Evolutionary conservation across 2,329 filamentous ascomycete genomes (phyloP).

Genomic region (Colletotrichum kahawae): DNA sequence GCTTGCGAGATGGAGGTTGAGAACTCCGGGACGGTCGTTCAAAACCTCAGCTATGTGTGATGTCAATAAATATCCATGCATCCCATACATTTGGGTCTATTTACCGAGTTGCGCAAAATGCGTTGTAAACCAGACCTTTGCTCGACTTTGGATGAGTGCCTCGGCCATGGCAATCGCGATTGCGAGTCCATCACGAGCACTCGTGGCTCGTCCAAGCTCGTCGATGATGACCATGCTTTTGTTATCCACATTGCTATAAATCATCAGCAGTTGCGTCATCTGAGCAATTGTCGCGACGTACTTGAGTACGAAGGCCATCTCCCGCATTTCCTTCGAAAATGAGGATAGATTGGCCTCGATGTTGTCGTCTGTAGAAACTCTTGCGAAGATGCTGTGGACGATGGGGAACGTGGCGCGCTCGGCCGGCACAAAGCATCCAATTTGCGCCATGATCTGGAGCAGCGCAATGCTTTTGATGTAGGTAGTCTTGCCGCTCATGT

Average conservation of each 20-base stretch:
- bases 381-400: constrained; percentile 82
- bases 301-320: constrained; percentile 90
- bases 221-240: constrained; percentile 85
- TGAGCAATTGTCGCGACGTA: constrained; percentile 24
- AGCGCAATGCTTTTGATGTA: constrained; percentile 89
- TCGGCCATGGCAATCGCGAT: constrained; percentile 93
- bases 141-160: constrained; percentile 78
- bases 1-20: constrained; percentile 82
- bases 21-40: constrained; percentile 75
- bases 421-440: constrained; percentile 89
- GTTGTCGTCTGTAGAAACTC: constrained; percentile 85
- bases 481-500: constrained; percentile 98
- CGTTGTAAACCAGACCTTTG: constrained; percentile 90
- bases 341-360: constrained; percentile 92
- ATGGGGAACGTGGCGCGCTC: constrained; percentile 83
- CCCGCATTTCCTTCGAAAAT: constrained; percentile 93
- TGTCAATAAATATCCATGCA: background rate
- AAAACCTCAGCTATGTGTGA: constrained; percentile 66
- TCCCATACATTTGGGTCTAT: background rate
- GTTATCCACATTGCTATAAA: constrained; percentile 68
- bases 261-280: background rate
- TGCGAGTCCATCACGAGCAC: constrained; percentile 83
- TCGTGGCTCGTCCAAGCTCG: constrained; percentile 90
- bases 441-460: constrained; percentile 90
- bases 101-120: constrained; percentile 82